Evolutionary conservation across 177 flowering plant species (phyloP).

Genomic region (Vitis hybrid): DNA sequence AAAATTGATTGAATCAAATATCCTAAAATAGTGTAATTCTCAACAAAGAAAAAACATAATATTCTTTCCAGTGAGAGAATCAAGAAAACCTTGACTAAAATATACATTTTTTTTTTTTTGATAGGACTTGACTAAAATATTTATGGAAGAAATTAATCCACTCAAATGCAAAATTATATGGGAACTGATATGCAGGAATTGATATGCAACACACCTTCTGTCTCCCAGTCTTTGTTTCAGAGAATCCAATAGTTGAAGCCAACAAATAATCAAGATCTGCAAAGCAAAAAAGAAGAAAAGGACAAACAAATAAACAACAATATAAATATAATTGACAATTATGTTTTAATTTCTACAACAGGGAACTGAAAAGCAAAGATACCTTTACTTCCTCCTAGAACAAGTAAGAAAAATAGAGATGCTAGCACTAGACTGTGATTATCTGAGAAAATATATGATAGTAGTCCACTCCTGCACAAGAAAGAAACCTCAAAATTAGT

Average conservation of each 20-base stretch:
- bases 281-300: constrained; percentile 3
- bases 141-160: not conserved
- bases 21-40: too few species aligned
- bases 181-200: constrained; percentile 9
- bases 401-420: constrained; percentile 44
- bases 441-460: constrained; percentile 37
- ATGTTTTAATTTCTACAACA: not conserved
- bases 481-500: not conserved
- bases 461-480: constrained; percentile 42
- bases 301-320: not conserved
- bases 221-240: constrained; percentile 13
- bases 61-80: too few species aligned
- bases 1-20: too few species aligned
- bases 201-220: constrained; percentile 24
- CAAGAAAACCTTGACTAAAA: too few species aligned
- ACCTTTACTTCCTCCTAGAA: constrained; percentile 59
- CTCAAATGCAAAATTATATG: constrained; percentile 4
- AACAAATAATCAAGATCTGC: constrained; percentile 43
- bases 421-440: constrained; percentile 39
- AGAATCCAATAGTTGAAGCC: constrained; percentile 30
- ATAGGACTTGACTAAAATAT: too few species aligned
- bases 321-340: not conserved
- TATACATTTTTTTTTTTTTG: too few species aligned
- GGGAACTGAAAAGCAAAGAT: constrained; percentile 8
- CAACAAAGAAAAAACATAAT: too few species aligned